phyloP scores from a whole-genome alignment of 768 basidiomycete species.

The Lyophyllum atratum region DNA sequence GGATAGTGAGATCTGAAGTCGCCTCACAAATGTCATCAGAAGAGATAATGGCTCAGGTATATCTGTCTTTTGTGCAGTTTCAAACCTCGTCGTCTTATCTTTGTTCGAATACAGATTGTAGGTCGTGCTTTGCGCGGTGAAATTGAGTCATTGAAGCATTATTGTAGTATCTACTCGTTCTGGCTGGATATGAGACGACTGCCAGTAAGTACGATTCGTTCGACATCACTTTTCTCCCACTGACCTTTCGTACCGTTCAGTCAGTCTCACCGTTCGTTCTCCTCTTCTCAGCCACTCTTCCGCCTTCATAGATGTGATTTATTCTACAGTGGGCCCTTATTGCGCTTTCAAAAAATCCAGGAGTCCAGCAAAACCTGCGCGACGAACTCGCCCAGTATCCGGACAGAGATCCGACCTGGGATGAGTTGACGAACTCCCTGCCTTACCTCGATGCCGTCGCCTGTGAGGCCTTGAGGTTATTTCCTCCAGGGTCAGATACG shows the following conservation, averaged over 20 bases:
- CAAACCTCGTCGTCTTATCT: background rate
- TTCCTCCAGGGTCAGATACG: constrained; percentile 33
- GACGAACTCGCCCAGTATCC: constrained; percentile 26
- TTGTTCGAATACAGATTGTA: background rate
- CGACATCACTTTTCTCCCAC: background rate
- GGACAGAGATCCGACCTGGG: constrained; percentile 9
- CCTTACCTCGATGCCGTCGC: constrained; percentile 29
- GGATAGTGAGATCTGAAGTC: background rate
- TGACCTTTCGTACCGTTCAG: background rate
- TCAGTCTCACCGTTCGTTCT: background rate
- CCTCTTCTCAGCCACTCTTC: background rate
- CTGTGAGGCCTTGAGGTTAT: constrained; percentile 42
- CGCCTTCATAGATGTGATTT: background rate
- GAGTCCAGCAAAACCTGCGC: constrained; percentile 31
- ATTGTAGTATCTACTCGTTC: constrained; percentile 17
- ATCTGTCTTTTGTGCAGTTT: background rate
- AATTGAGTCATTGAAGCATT: background rate
- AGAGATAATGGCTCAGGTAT: background rate
- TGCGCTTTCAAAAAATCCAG: constrained; percentile 31
- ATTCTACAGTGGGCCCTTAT: constrained; percentile 38
- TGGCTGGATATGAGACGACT: constrained; percentile 25
- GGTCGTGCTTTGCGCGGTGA: background rate
- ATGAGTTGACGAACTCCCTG: constrained; percentile 8
- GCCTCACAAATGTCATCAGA: background rate
- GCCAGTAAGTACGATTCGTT: constrained; percentile 10